A percentile compares a stretch with the other conserved stretches of the same genome.
These are phyloP conservation scores for Exsudoporus frostii DNA, from an alignment of 768 basidiomycete genomes.

Conservation along the genomic window DNA sequence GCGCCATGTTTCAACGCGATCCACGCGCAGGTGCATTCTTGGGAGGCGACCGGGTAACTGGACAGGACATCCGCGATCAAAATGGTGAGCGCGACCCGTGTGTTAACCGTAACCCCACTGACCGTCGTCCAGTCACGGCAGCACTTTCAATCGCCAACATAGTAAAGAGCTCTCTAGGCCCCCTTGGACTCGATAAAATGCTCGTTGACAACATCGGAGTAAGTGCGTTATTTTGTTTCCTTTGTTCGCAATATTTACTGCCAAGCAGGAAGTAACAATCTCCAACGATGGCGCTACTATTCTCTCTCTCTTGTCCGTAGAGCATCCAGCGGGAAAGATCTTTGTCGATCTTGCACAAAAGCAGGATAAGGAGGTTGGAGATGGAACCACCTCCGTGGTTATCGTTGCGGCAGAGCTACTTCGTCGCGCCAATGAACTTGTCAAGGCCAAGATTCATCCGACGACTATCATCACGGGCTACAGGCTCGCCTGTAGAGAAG, in stretches of 20 bases:
- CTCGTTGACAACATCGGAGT: constrained; percentile 97
- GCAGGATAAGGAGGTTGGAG: constrained; percentile 98
- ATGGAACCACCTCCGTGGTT: constrained; percentile 98
- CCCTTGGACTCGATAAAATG: constrained; percentile 95
- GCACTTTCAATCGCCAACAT: constrained; percentile 97
- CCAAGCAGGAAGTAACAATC: constrained; percentile 89
- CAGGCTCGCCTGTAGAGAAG: constrained; percentile 93
- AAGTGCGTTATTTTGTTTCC: constrained; percentile 27
- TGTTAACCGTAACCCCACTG: background rate
- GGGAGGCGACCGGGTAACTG: constrained; percentile 90
- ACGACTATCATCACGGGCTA: constrained; percentile 99
- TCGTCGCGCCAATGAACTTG: constrained; percentile 94
- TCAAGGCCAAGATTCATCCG: constrained; percentile 97
- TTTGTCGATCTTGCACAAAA: constrained; percentile 99
- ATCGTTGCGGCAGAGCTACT: constrained; percentile 97
- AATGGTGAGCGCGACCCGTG: constrained; percentile 61
- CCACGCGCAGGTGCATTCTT: constrained; percentile 88
- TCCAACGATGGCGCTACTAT: constrained; percentile 99
- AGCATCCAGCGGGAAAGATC: constrained; percentile 95
- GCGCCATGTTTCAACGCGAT: constrained; percentile 83
- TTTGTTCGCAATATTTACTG: constrained; percentile 7
- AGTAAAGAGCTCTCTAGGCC: constrained; percentile 93
- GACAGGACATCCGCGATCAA: constrained; percentile 94
- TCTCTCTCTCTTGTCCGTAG: constrained; percentile 86
- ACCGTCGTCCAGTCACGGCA: constrained; percentile 67